Percentiles rank a stretch among this genome's conserved stretches.
These are phyloP conservation scores for Tuber indicum DNA, from an alignment of 495 filamentous ascomycete genomes.

Conservation along the genomic window DNA sequence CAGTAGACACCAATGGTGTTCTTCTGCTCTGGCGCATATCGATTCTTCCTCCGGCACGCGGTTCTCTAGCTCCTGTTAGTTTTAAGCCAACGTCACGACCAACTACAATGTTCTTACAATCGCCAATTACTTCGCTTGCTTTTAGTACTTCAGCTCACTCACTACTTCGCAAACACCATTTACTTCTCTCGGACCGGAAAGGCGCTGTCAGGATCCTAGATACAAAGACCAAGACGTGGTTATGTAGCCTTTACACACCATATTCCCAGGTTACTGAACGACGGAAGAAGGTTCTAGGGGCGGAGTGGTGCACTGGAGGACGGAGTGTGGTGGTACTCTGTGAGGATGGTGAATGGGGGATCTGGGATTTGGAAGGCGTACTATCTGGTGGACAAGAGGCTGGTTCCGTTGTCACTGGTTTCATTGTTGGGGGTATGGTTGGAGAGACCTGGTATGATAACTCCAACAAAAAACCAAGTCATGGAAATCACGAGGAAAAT, in stretches of 20 bases:
- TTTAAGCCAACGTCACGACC: constrained; percentile 31
- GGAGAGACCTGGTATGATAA: constrained; percentile 32
- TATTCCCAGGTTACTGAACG: constrained; percentile 24
- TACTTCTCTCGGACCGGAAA: constrained; percentile 54
- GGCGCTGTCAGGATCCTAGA: constrained; percentile 54
- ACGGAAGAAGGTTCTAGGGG: constrained; percentile 73
- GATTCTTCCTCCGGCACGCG: constrained; percentile 44
- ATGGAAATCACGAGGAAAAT: constrained; percentile 15
- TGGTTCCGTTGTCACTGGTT: constrained; percentile 14
- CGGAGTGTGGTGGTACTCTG: constrained; percentile 68
- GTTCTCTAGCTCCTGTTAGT: constrained; percentile 40
- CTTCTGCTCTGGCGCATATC: constrained; percentile 49
- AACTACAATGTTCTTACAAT: constrained; percentile 47
- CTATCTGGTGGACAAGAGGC: constrained; percentile 21
- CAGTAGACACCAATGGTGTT: constrained; percentile 50
- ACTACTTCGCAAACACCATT: constrained; percentile 49
- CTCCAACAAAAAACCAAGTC: constrained; percentile 15
- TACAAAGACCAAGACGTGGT: constrained; percentile 21
- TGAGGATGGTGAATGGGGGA: constrained; percentile 83
- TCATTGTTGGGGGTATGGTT: constrained; percentile 27
- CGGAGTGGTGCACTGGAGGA: constrained; percentile 76
- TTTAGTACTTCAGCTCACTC: constrained; percentile 59
- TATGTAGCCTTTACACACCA: constrained; percentile 35
- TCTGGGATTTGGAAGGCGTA: constrained; percentile 75
- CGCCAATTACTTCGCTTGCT: constrained; percentile 50